Percentiles rank a stretch among this genome's conserved stretches.
These are phyloP conservation scores for Acanthamoeba quina DNA, from an alignment of 208 protist species.

Conservation along the genomic window DNA sequence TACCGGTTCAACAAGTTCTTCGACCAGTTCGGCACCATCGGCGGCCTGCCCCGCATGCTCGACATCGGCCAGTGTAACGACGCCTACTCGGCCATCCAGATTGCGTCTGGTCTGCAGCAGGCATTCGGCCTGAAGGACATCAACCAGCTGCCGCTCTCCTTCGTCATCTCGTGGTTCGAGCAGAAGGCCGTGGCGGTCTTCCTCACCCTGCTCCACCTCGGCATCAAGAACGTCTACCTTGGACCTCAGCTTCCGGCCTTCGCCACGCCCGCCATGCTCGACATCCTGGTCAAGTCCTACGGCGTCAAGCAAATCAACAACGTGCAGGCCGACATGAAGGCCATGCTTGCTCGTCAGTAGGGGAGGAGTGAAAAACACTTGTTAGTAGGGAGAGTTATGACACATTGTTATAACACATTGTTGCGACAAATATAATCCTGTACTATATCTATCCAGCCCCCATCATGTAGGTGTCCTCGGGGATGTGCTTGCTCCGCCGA, in stretches of 20 bases:
- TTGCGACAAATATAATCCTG: too few relatives aligned
- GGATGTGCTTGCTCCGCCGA: too few relatives aligned
- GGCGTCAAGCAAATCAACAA: slow-evolving; percentile 83
- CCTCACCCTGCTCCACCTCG: slow-evolving; percentile 86
- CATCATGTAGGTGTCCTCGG: too few relatives aligned
- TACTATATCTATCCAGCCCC: too few relatives aligned
- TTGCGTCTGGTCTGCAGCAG: slow-evolving; percentile 87
- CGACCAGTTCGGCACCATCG: slow-evolving; percentile 83
- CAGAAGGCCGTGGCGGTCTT: slow-evolving; percentile 93
- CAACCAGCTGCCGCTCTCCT: slow-evolving; percentile 87
- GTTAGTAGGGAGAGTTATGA: too few relatives aligned
- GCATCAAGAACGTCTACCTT: slow-evolving; percentile 90
- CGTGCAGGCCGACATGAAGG: slow-evolving; percentile 50
- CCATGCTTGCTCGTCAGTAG: neutral
- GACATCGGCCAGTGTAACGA: slow-evolving; percentile 95
- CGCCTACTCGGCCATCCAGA: slow-evolving; percentile 88
- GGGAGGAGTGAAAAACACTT: too few relatives aligned
- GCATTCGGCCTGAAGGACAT: slow-evolving; percentile 80
- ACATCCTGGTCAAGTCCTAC: slow-evolving; percentile 88
- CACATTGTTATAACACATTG: too few relatives aligned
- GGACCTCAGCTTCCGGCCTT: slow-evolving; percentile 92
- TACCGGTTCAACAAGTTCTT: slow-evolving; percentile 88
- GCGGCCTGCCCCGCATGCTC: slow-evolving; percentile 91
- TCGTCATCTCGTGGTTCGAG: slow-evolving; percentile 93
- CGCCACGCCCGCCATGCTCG: slow-evolving; percentile 84